Conservation (phyloP, 768 basidiomycete species). For the Russula virescens region DNA sequence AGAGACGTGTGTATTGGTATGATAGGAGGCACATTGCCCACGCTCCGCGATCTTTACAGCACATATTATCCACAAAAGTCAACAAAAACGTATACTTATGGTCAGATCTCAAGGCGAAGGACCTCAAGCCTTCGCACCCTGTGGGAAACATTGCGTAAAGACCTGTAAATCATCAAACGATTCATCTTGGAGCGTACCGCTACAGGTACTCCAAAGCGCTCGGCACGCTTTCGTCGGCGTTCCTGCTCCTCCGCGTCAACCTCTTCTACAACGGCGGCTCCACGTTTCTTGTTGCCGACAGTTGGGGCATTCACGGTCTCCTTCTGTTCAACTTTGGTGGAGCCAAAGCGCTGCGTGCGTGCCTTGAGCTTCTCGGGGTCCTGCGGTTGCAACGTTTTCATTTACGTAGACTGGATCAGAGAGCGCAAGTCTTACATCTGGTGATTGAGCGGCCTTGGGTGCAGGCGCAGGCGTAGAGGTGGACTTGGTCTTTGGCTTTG, state of each 20-base stretch:
- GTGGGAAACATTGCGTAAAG: background rate
- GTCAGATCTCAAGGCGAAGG: background rate
- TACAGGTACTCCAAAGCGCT: constrained; percentile 19
- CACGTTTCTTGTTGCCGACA: constrained; percentile 29
- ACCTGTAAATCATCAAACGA: background rate
- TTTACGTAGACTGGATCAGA: background rate
- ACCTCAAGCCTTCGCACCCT: constrained; percentile 19
- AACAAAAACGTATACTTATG: background rate
- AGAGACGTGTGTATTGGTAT: background rate
- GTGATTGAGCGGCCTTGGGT: constrained; percentile 17
- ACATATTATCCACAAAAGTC: constrained; percentile 4
- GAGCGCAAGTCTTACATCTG: background rate
- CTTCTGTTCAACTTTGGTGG: constrained; percentile 1
- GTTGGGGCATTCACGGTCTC: constrained; percentile 3
- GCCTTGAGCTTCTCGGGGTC: constrained; percentile 42
- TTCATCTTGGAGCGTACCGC: constrained; percentile 4
- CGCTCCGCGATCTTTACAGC: constrained; percentile 2
- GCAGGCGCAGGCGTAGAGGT: constrained; percentile 22
- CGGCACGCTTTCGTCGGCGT: constrained; percentile 22
- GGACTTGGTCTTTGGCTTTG: constrained; percentile 27
- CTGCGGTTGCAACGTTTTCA: constrained; percentile 7
- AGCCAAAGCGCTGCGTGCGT: constrained; percentile 54
- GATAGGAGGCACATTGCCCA: background rate
- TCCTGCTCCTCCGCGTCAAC: constrained; percentile 23
- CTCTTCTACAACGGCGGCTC: constrained; percentile 37